Evolutionary conservation across 495 filamentous ascomycete species (phyloP), one percentile per base, ranked within the genome.

Genomic region (Rostrohypoxylon terebratum): DNA sequence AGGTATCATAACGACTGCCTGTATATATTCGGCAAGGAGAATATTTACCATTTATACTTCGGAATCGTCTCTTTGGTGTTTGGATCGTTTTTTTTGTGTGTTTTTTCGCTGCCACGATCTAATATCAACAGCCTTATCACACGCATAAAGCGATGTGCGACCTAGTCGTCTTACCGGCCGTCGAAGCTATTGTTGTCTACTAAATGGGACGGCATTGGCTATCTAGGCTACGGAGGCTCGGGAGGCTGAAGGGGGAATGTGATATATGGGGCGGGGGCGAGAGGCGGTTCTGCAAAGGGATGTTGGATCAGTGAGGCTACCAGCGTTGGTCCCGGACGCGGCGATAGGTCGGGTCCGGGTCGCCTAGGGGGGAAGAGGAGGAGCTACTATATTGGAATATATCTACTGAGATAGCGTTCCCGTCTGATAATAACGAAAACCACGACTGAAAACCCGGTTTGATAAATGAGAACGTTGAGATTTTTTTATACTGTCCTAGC

Each of bases 21-120:
- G 62, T 73, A 73, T 69, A 73, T 66, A 73, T 66, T 64, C 62
- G 58, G 28, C 36, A 23, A 34, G 51, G 48, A 47, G 42, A 42
- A 65, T 25, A 59, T 73, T 50, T 62, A 53, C 40, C 57, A 42
- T 69, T 21, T 21, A 36, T 0, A 44, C 23, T 61, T 13, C 48
- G 18, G 14, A 23, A 33, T 16, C 33, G 38, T 33, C 28, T 63
- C 42, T 21, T 61, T 58, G 25, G 47, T 68, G 7, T 34, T 63
- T 44, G 34, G 34, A 58, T 61, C 33, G 38, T 57, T 65, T 65
- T 42, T 44, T 34, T n/a, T n/a, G n/a, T 16, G 28, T 65, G 25
- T 34, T 69, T 36, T 36, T 38, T 18, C 44, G 54, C 48, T 42
- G 42, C 16, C 33, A 50, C 38, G 36, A 63, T 42, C 57, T 67